Evolutionary conservation across 169 alveolate species (phyloP).

Genomic region (Plasmodium berghei): DNA sequence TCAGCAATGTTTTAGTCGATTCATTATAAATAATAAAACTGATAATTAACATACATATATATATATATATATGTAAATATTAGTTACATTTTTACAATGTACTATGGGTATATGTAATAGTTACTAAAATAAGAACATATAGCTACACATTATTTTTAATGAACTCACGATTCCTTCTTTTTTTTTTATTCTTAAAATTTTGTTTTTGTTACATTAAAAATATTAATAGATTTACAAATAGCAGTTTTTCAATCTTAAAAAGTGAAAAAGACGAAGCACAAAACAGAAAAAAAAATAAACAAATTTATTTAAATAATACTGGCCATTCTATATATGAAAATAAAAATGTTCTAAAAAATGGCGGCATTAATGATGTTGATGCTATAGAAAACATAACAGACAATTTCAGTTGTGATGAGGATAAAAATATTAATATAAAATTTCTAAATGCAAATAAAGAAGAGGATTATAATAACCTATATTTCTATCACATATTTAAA

Average conservation of each 20-base stretch:
- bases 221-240: conserved; percentile 12
- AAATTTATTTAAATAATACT: background rate
- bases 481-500: conserved; percentile 64
- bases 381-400: background rate
- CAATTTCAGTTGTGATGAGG: background rate
- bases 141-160: conserved; percentile 24
- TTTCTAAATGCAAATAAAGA: conserved; percentile 57
- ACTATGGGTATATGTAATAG: too few relatives aligned
- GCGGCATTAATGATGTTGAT: background rate
- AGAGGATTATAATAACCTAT: conserved; percentile 47
- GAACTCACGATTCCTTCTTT: conserved; percentile 26
- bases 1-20: too few relatives aligned
- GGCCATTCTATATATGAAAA: background rate
- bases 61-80: background rate
- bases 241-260: background rate
- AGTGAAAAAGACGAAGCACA: background rate
- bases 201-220: conserved; percentile 35
- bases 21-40: too few relatives aligned
- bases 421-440: background rate
- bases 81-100: background rate
- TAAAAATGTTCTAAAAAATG: background rate
- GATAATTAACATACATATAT: background rate
- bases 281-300: background rate
- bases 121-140: conserved; percentile 3
- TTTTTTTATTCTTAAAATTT: conserved; percentile 11